phyloP scores from a whole-genome alignment of 331 rosid species.

The Cydonia oblonga region DNA sequence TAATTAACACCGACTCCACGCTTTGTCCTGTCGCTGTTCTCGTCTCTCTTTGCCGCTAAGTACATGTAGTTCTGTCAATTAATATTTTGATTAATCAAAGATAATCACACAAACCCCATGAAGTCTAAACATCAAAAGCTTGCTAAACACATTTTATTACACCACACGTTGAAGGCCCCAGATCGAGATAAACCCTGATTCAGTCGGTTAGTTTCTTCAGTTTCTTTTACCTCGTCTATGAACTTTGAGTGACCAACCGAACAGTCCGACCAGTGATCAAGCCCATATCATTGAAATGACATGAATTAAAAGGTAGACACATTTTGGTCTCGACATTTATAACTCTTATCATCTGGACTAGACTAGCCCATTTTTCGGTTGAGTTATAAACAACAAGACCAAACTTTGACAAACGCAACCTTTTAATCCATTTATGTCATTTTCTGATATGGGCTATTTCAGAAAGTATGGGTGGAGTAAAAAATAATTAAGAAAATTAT shows the following conservation, averaged over 20 bases:
- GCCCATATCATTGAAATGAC: too few species aligned
- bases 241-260: conserved; percentile 65
- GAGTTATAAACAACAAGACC: too few species aligned
- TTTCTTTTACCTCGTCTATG: conserved; percentile 21
- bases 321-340: too few species aligned
- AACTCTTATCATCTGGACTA: too few species aligned
- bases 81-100: too few species aligned
- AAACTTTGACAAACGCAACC: too few species aligned
- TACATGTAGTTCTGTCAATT: not conserved
- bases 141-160: not conserved
- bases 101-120: not conserved
- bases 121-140: not conserved
- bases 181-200: not conserved
- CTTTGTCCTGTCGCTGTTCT: not conserved
- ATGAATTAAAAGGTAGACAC: too few species aligned
- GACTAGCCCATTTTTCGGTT: too few species aligned
- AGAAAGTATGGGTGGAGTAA: too few species aligned
- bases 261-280: not conserved
- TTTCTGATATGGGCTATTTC: not conserved
- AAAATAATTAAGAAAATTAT: too few species aligned
- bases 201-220: not conserved
- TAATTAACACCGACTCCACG: not conserved
- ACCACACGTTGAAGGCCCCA: not conserved
- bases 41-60: not conserved
- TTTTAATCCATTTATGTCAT: too few species aligned